Evolutionary conservation across 1,284 basidiomycete species (phyloP).

Genomic region (Anthracocystis walkeri): DNA sequence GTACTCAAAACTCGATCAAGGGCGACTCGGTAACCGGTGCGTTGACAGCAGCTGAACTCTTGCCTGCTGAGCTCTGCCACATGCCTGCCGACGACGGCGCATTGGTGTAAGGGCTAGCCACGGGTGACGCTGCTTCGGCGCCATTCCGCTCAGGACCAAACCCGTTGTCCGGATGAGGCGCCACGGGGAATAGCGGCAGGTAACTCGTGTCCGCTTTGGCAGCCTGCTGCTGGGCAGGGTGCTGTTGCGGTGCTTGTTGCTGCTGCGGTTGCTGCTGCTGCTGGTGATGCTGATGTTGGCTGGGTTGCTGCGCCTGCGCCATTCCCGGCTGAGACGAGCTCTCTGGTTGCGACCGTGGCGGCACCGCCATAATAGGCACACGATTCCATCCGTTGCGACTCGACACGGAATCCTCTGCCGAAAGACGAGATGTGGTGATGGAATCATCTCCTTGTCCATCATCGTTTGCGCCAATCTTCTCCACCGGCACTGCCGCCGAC

Average conservation of each 20-base stretch:
- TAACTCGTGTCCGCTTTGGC: conserved; percentile 34
- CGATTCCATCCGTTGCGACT: conserved; percentile 35
- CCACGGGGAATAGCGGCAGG: conserved; percentile 47
- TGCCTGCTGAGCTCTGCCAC: conserved; percentile 48
- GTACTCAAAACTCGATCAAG: conserved; percentile 49
- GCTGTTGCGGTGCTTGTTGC: conserved; percentile 10
- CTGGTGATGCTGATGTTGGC: neutral
- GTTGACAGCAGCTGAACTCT: conserved; percentile 15
- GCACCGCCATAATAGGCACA: conserved; percentile 30
- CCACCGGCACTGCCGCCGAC: conserved; percentile 1
- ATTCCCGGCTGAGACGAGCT: neutral
- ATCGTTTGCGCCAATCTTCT: neutral
- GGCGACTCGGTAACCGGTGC: conserved; percentile 34
- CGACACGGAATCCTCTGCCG: conserved; percentile 31
- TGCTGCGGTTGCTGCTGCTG: conserved; percentile 8
- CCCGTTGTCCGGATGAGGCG: conserved; percentile 50
- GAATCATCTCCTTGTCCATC: conserved; percentile 24
- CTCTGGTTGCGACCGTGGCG: conserved; percentile 20
- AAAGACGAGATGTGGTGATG: conserved; percentile 17
- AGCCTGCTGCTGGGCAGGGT: conserved; percentile 6
- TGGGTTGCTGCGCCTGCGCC: conserved; percentile 10
- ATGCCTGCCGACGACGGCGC: conserved; percentile 51
- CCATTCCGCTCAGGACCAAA: conserved; percentile 20
- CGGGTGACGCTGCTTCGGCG: conserved; percentile 27
- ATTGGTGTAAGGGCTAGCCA: conserved; percentile 38